These are phyloP conservation scores for Sporothrix phasma DNA, from an alignment of 2,329 filamentous ascomycete species.

Conservation along the genomic window DNA sequence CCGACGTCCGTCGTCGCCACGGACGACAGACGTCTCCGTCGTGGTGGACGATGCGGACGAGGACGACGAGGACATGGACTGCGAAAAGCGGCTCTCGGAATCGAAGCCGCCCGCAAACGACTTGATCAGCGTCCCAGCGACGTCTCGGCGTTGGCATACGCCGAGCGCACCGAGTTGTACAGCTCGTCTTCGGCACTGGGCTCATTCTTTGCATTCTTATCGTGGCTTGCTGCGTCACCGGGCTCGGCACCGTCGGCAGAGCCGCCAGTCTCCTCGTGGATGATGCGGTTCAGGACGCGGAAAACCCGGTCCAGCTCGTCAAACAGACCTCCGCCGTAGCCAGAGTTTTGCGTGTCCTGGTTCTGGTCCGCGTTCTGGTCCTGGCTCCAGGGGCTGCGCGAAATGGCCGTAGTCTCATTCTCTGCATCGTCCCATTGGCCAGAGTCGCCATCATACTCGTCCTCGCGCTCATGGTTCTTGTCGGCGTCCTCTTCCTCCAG, in stretches of 20 bases:
- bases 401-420: neutral
- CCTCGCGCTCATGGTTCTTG: slow-evolving; percentile 4
- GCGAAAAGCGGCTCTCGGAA: neutral
- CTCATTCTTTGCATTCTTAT: slow-evolving; percentile 9
- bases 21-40: neutral
- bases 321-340: slow-evolving; percentile 15
- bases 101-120: slow-evolving; percentile 22
- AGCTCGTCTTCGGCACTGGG: slow-evolving; percentile 34
- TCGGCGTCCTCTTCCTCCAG: slow-evolving; percentile 11
- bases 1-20: neutral
- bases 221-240: slow-evolving; percentile 20
- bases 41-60: no score
- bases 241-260: slow-evolving; percentile 16
- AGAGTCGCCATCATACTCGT: neutral
- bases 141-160: slow-evolving; percentile 29
- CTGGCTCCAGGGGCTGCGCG: neutral
- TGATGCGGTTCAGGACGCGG: slow-evolving; percentile 18
- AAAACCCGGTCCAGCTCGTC: slow-evolving; percentile 20
- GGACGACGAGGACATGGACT: neutral
- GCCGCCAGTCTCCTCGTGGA: slow-evolving; percentile 16
- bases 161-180: slow-evolving; percentile 31
- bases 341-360: neutral
- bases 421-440: neutral
- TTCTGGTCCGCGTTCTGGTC: neutral
- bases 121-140: slow-evolving; percentile 34